A percentile compares a stretch with the other conserved stretches of the same genome.
These are phyloP conservation scores for Starmera caribaea DNA, from an alignment of 805 yeast genomes.

Conservation along the genomic window DNA sequence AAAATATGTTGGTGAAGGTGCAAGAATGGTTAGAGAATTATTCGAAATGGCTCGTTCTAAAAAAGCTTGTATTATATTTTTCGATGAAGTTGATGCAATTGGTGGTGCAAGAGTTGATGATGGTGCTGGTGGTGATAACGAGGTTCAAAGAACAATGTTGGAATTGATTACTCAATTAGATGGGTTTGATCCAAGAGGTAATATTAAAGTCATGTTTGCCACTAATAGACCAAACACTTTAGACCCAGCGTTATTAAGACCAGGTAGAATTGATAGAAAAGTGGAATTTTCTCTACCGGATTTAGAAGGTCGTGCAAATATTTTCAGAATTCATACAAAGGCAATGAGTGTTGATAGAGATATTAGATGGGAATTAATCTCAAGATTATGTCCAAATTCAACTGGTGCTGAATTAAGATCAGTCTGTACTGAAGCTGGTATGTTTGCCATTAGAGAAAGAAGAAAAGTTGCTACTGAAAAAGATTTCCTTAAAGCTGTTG, in stretches of 20 bases:
- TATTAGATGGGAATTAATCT: slow-evolving; percentile 96
- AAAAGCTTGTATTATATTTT: slow-evolving; percentile 95
- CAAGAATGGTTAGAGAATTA: slow-evolving; percentile 97
- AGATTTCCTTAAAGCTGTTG: slow-evolving; percentile 96
- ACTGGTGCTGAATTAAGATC: slow-evolving; percentile 99
- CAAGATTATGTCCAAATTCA: slow-evolving; percentile 94
- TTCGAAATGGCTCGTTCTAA: slow-evolving; percentile 99
- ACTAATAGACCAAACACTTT: slow-evolving; percentile 96
- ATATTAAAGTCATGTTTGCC: slow-evolving; percentile 98
- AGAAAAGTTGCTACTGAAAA: slow-evolving; percentile 97
- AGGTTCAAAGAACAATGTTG: slow-evolving; percentile 98
- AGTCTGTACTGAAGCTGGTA: slow-evolving; percentile 98
- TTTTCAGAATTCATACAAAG: slow-evolving; percentile 93
- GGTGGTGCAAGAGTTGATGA: slow-evolving; percentile 99
- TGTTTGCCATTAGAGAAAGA: slow-evolving; percentile 98
- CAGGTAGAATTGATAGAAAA: slow-evolving; percentile 98
- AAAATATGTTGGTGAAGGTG: slow-evolving; percentile 99
- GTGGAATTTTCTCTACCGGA: slow-evolving; percentile 97
- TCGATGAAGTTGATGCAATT: slow-evolving; percentile 97
- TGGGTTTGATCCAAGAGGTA: slow-evolving; percentile 98
- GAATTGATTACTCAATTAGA: slow-evolving; percentile 96
- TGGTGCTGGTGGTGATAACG: slow-evolving; percentile 99
- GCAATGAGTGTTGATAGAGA: slow-evolving; percentile 97
- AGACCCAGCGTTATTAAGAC: slow-evolving; percentile 95
- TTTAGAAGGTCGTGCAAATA: slow-evolving; percentile 95